Percentiles rank a stretch among this genome's conserved stretches.
phyloP scores from a whole-genome alignment of 345 rosid species.

The Nasturtium officinale region DNA sequence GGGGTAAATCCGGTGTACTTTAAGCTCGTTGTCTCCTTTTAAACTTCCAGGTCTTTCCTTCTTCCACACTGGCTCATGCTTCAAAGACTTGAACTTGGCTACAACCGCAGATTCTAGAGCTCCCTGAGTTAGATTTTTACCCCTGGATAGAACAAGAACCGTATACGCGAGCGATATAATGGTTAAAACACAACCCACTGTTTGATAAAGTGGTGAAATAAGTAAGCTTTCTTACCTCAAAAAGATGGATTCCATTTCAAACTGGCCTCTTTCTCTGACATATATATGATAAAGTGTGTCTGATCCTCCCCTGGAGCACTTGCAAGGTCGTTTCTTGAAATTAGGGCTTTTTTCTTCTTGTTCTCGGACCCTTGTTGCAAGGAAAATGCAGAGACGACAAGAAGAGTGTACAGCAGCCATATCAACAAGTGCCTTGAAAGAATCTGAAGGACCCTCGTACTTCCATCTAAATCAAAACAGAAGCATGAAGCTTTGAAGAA shows the following conservation, averaged over 20 bases:
- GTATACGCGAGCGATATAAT: neutral
- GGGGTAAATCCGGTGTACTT: constrained; percentile 70
- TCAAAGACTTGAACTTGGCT: constrained; percentile 63
- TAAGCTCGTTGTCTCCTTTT: constrained; percentile 65
- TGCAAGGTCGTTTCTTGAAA: constrained; percentile 81
- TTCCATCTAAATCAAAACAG: constrained; percentile 70
- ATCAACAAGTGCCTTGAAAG: constrained; percentile 95
- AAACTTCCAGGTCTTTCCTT: constrained; percentile 79
- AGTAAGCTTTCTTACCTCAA: constrained; percentile 55
- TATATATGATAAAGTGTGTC: constrained; percentile 74
- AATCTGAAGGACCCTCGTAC: constrained; percentile 89
- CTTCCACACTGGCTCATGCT: constrained; percentile 80
- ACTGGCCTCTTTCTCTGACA: constrained; percentile 87
- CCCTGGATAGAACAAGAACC: constrained; percentile 40
- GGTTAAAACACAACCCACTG: neutral
- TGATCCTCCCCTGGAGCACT: constrained; percentile 64
- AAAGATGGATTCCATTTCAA: constrained; percentile 80
- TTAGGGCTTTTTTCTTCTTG: constrained; percentile 63
- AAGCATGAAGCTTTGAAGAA: constrained; percentile 19
- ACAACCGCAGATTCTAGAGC: constrained; percentile 67
- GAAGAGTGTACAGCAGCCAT: constrained; percentile 98
- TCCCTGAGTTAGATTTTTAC: constrained; percentile 54
- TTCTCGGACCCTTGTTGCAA: constrained; percentile 71
- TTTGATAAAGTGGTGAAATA: neutral
- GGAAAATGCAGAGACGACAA: constrained; percentile 94